Evolutionary conservation across 495 filamentous ascomycete genomes (phyloP), one percentile per base, ranked within the genome.

Genomic region (Aspergillus baeticus): DNA sequence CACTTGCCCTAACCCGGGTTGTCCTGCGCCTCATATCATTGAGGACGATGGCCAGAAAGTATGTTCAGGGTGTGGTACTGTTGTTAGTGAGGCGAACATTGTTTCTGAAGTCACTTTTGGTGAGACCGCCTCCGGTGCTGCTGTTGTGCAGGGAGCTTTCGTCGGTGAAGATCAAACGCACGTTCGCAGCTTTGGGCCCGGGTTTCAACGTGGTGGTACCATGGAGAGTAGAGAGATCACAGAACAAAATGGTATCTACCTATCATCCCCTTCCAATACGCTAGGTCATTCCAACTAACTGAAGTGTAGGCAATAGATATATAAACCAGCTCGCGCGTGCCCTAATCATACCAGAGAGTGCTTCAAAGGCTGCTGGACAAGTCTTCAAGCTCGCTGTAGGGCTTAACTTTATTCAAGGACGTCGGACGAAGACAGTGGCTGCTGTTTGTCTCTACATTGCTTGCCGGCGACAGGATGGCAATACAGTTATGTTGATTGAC

Each of bases 41-140:
- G 74, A 76, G 38, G 80, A 86, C 57, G 81, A 82, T 50, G 82
- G 79, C 11, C 69, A 78, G 53, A 70, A 70, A 31, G 85, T 89
- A 43, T 98, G 94, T 76, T 78, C 81, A 29, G 86, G 80, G 35
- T 98, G 94, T 75, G 92, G 92, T 78, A 84, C 83, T 22, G 83
- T 93, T 53, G 80, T 92, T 58, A 83, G 87, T 56, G 86, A 92
- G 61, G 83, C 84, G 57, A 89, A 95, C 60, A 96, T 98, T 52
- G 91, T 97, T 50, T 82, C 90, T 18, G 94, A 98, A 64, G 81
- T 98, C 48, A 85, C 84, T 5, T 98, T 97, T 63, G 91, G 91
- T 46, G 91, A 97, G 71, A 85, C 80, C 36, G 79, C 86, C 0
- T 82, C 81, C 21, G 94, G 94, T 61, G 92, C 90, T 47, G 91